These are phyloP conservation scores for Panus rudis DNA, from an alignment of 768 basidiomycete genomes.

Conservation along the genomic window DNA sequence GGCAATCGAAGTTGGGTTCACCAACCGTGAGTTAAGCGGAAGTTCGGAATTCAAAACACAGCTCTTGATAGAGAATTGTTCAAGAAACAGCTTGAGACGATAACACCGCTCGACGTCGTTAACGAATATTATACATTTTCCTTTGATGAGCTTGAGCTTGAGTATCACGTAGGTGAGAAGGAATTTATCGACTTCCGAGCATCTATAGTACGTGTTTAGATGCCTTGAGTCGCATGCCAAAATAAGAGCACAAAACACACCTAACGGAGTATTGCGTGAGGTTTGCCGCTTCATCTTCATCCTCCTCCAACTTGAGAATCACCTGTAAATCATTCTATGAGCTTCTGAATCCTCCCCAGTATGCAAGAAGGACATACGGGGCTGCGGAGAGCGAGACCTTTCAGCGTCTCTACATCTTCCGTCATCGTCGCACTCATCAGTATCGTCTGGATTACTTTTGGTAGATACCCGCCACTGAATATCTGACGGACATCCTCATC, in stretches of 20 bases:
- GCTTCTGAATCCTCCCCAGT: no score
- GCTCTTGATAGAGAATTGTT: conserved; percentile 93
- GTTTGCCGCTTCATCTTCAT: conserved; percentile 71
- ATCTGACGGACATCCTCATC: conserved; percentile 80
- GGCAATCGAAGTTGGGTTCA: neutral
- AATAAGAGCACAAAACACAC: conserved; percentile 29
- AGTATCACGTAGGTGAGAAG: conserved; percentile 93
- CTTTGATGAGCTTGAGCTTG: conserved; percentile 91
- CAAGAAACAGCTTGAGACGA: conserved; percentile 94
- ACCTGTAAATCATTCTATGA: no score
- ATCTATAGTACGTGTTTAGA: conserved; percentile 34
- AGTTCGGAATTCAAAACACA: conserved; percentile 96
- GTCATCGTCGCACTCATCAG: conserved; percentile 98
- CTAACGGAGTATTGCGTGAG: conserved; percentile 82
- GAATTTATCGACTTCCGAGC: conserved; percentile 95
- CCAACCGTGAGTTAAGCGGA: conserved; percentile 84
- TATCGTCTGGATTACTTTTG: conserved; percentile 83
- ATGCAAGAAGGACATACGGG: conserved; percentile 64
- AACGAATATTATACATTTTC: conserved; percentile 95
- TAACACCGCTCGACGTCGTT: conserved; percentile 94
- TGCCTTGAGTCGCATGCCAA: neutral
- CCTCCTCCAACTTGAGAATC: conserved; percentile 83
- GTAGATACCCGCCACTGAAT: conserved; percentile 63
- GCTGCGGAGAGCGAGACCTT: conserved; percentile 79
- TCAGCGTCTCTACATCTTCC: conserved; percentile 87